Evolutionary conservation across 495 filamentous ascomycete genomes (phyloP), one percentile per base, ranked within the genome.

Genomic region (Neurospora sp.): DNA sequence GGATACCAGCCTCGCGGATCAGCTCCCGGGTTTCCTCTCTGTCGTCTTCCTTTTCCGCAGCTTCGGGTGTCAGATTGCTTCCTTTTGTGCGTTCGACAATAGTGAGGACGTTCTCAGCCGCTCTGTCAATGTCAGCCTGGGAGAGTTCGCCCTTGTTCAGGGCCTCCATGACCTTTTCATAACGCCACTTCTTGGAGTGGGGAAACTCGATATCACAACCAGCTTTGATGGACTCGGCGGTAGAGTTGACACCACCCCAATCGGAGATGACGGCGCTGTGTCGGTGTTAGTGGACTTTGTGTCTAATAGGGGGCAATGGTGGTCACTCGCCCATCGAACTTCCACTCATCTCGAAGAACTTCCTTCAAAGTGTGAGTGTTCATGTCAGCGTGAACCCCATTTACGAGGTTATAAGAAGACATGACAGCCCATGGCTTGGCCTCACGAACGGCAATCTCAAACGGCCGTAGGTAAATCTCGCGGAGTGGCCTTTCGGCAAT

Each of bases 341-440:
- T 83, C 92, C 91, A 94, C 78, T 96, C 93, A 48, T 86, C 88
- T 48, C 92, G 86, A 39, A 96, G 82, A n/a, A 94, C 88, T 59
- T 91, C 88, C 70, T 88, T 88, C 41, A 97, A 83, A 2, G 91
- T 87, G 71, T 89, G 85, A 61, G 85, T 82, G 70, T 92, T 91
- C 88, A 92, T 91, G 77, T 92, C 92, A 11, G 91, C 89, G 79
- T 96, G 92, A 11, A 84, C 82, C 0, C 93, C 93, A 78, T 95
- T 94, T 73, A 95, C 82, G n/a, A 90, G 83, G 76, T 95, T 95
- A 74, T 96, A 96, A n/a, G 91, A 89, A 1, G 88, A 90, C 93
- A 96, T 96, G 69, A 95, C 79, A 41, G 92, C 91, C 82, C 91
- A 90, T 5, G 92, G 90, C 53, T 89, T 88, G 48, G 91, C 89